Evolutionary conservation across 176 grass and related monocot species (phyloP).

Genomic region (Cocos nucifera): DNA sequence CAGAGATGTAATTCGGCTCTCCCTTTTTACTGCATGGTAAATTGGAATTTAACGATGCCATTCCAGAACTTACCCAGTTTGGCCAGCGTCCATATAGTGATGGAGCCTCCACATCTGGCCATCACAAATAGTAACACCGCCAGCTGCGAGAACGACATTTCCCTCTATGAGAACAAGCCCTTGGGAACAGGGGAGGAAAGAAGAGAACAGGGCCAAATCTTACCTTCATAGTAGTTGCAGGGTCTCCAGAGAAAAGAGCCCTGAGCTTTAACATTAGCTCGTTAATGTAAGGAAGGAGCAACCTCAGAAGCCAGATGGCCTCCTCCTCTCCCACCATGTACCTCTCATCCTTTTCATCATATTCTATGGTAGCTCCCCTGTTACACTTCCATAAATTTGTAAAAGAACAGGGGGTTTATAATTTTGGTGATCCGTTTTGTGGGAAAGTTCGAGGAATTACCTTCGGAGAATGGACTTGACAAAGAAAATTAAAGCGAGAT

Average conservation of each 20-base stretch:
- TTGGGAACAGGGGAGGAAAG: not conserved
- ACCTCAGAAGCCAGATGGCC: conserved; percentile 77
- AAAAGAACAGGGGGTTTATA: no score
- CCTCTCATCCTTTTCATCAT: conserved; percentile 23
- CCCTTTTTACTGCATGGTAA: not conserved
- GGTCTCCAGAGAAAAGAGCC: conserved; percentile 80
- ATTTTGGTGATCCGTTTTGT: no score
- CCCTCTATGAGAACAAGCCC: conserved; percentile 13
- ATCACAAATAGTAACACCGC: conserved; percentile 73
- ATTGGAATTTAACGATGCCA: not conserved
- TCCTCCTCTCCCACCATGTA: conserved; percentile 89
- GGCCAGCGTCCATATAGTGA: conserved; percentile 73
- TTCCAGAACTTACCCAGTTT: conserved; percentile 56
- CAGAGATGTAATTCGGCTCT: not conserved
- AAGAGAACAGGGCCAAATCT: not conserved
- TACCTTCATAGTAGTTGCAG: conserved; percentile 93
- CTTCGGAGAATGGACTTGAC: conserved; percentile 75
- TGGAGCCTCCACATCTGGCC: conserved; percentile 78
- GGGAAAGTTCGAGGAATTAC: conserved; percentile 17
- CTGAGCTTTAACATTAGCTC: conserved; percentile 65
- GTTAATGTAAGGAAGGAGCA: conserved; percentile 79
- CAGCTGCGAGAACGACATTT: conserved; percentile 59
- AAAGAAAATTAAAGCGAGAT: conserved; percentile 70
- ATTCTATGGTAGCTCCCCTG: conserved; percentile 52
- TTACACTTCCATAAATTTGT: not conserved